Evolutionary conservation across 345 rosid species (phyloP).

Genomic region (Turritis glabra): DNA sequence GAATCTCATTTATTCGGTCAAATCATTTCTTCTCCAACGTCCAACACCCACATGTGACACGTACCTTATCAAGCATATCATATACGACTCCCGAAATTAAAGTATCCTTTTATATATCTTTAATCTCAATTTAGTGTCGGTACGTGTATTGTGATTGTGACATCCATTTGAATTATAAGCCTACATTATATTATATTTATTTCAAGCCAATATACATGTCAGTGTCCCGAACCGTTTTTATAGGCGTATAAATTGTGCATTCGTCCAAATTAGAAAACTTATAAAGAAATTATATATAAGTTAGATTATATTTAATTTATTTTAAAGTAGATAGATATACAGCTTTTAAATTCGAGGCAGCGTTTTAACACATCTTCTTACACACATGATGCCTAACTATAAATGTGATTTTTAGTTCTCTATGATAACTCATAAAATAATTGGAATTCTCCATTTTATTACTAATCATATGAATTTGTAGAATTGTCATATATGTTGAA

Average conservation of each 20-base stretch:
- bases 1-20: constrained; percentile 40
- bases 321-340: not conserved
- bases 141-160: constrained; percentile 28
- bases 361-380: not conserved
- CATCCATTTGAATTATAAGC: constrained; percentile 20
- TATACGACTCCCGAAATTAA: constrained; percentile 6
- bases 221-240: constrained; percentile 14
- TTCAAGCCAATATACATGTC: not conserved
- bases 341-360: not conserved
- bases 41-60: constrained; percentile 43
- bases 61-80: constrained; percentile 37
- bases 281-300: not conserved
- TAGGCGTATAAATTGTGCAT: constrained; percentile 3
- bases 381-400: not conserved
- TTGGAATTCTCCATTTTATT: no score
- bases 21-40: constrained; percentile 35
- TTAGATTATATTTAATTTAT: not conserved
- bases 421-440: no score
- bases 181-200: not conserved
- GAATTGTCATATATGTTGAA: not conserved
- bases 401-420: not conserved
- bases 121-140: constrained; percentile 26
- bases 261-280: not conserved
- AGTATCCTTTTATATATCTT: not conserved
- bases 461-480: no score